phyloP scores from a whole-genome alignment of 2,329 filamentous ascomycete species.

The Penicillium sp. region DNA sequence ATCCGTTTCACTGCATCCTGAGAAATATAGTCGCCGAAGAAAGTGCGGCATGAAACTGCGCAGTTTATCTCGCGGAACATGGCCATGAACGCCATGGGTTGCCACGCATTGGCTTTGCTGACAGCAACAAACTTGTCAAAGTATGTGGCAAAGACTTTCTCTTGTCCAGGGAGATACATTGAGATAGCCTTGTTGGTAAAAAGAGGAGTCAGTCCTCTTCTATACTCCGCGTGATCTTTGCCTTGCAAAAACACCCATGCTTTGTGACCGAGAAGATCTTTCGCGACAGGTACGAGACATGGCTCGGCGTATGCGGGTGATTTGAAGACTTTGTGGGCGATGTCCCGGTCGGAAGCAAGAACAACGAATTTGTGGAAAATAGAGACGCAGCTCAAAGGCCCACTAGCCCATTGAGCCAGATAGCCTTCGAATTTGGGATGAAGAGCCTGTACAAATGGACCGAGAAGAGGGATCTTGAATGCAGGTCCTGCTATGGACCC shows the following conservation, averaged over 20 bases:
- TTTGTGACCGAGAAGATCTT: conserved; percentile 75
- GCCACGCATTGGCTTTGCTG: conserved; percentile 58
- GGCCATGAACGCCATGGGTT: conserved; percentile 72
- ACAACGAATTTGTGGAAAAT: conserved; percentile 98
- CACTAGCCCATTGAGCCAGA: conserved; percentile 76
- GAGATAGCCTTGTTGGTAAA: conserved; percentile 82
- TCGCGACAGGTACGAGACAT: conserved; percentile 79
- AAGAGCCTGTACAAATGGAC: conserved; percentile 78
- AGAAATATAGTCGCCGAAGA: conserved; percentile 83
- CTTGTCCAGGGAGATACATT: conserved; percentile 79
- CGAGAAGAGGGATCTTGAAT: conserved; percentile 72
- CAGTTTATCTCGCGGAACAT: conserved; percentile 85
- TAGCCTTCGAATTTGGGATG: conserved; percentile 82
- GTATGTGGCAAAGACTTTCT: conserved; percentile 74
- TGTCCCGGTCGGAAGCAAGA: conserved; percentile 81
- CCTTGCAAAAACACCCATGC: conserved; percentile 94
- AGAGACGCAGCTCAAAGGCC: conserved; percentile 84
- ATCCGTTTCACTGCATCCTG: conserved; percentile 82
- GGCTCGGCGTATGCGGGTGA: conserved; percentile 79
- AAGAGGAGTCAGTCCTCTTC: conserved; percentile 79
- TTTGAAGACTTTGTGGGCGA: conserved; percentile 88
- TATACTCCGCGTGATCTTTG: conserved; percentile 81
- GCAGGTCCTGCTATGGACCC: conserved; percentile 63
- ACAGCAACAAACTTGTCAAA: conserved; percentile 67
- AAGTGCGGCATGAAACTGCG: conserved; percentile 80